Evolutionary conservation across 1,139 yeast species (phyloP), one percentile per base, ranked within the genome.

Genomic region (Candida tetrigidarum): DNA sequence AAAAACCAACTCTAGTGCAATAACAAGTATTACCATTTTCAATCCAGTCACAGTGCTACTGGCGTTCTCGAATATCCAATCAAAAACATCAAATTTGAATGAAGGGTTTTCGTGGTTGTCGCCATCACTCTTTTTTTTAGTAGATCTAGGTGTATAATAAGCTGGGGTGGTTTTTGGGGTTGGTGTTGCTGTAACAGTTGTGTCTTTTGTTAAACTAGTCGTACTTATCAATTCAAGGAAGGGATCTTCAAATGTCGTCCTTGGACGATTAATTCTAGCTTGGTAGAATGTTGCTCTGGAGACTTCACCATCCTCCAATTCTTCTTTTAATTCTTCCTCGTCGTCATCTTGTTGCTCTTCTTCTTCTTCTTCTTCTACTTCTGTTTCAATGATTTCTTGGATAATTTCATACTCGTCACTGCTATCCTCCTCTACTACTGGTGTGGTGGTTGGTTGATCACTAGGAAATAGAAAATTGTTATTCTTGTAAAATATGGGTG

Each of bases 81-180:
- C 46, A 19, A 43, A 39, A 11, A 37, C 43, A 32, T 39, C 46
- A 27, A 43, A 39, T 30, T 36, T 39, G 10, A 43, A 18, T 10
- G 41, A 19, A 16, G 15, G 28, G 14, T 39, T 35, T 7, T 10
- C 30, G 7, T 18, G 28, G 14, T 2, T n/a, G 22, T 8, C 28
- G n/a, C 34, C 6, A 8, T n/a, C 28, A 15, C 19, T 12, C 25
- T 34, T 34, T 12, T 28, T 22, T 34, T 28, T 34, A 22, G 3
- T 12, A 15, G 37, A 19, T 23, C 37, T 22, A 10, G 28, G 27
- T 6, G 14, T 22, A n/a, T 34, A 23, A 10, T 16, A 22, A 23
- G 25, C 9, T 22, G 25, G 6, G 6, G 25, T 22, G 9, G 25
- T 22, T 22, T 7, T 22, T 22, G 25, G 9, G 9, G 32, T 28